Evolutionary conservation across 805 yeast genomes (phyloP), one percentile per base, ranked within the genome.

Genomic region (Dipodascus albidus): DNA sequence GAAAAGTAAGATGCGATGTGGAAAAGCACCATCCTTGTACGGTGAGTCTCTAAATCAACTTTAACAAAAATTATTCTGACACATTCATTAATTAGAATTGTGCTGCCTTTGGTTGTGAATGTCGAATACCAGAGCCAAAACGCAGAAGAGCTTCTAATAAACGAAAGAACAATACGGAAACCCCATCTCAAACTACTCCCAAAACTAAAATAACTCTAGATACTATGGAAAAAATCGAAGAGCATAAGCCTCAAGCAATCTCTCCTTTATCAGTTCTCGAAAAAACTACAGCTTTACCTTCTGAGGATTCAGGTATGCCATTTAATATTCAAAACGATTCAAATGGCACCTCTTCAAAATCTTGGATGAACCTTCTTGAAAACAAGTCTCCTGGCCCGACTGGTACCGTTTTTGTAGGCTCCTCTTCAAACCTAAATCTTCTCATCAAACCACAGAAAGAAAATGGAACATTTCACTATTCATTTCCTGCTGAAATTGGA

Each of bases 1-100:
- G 93, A 35, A 85, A 85, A 61, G 93, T 85, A n/a, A 76, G 89
- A 35, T 85, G 95, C 68, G 72, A 69, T 54, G 71, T 69, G 54
- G 83, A 73, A 14, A 64, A 66, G 33, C 76, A 70, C 53, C 71
- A 73, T 62, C 85, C 85, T 0, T 81, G 86, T 61, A 77, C 89
- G 21, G 67, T 64, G 57, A 27, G 67, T 61, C 15, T 23, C 1
- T 47, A 11, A 19, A 19, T 42, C 11, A 42, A 9, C 17, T 42
- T 42, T 42, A n/a, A 11, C 17, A 9, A 17, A 17, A 9, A 50
- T 44, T 35, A 8, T n/a, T 14, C 44, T 38, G n/a, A 38, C 44
- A 31, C 15, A 9, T 31, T 31, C 38, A 4, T 38, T 31, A 11
- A 17, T 2, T 47, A 62, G 65, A 64, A 64, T 53, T 64, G 68